Base-by-base conservation (phyloP, 805 yeast genomes). In the Diddensiella transvaalensis region DNA sequence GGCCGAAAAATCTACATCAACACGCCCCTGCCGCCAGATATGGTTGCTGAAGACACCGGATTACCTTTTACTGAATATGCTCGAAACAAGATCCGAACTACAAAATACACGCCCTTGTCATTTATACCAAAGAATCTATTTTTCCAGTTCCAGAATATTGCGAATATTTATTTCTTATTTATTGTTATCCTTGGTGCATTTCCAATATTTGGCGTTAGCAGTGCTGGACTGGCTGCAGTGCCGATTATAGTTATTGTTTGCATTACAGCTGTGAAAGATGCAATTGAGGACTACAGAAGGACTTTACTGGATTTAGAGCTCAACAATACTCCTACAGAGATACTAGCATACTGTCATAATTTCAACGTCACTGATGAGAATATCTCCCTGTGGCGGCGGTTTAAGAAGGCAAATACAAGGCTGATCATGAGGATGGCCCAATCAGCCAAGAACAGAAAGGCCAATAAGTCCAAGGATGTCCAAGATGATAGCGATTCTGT, bases 1-100 rank as follows among this genome's bases (percentile, higher is more conserved):
- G 30, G 49, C 10, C 60, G 87, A 45, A 60, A 66, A 35, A 67
- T 81, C 29, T 80, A 64, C 56, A 74, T 78, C 54, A 78, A 79
- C 64, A 62, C 68, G 50, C 73, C 72, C 2, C 62, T 80, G 46
- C 85, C 85, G 1, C 57, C 63, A 2, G 65, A 71, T 22, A 67
- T 75, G 68, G 55, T 60, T 10, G 70, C 73, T 47, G 59, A 57
- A 5, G 80, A 76, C n/a, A 76, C 82, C 1, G 84, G 85, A n/a
- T 74, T 76, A 26, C 87, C 93, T 0, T 54, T 60, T 5, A 69
- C 73, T 1, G 62, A 67, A n/a, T 91, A 85, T 62, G 82, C 95
- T 3, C 78, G 97, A 61, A 93, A 91, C 71, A 91, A 93, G 67
- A 88, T 93, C 59, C 82, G 98, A 71, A 90, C 99, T 0, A 88